Evolutionary conservation across 2,329 filamentous ascomycete species (phyloP).

Genomic region (Hypoxylon sp.): DNA sequence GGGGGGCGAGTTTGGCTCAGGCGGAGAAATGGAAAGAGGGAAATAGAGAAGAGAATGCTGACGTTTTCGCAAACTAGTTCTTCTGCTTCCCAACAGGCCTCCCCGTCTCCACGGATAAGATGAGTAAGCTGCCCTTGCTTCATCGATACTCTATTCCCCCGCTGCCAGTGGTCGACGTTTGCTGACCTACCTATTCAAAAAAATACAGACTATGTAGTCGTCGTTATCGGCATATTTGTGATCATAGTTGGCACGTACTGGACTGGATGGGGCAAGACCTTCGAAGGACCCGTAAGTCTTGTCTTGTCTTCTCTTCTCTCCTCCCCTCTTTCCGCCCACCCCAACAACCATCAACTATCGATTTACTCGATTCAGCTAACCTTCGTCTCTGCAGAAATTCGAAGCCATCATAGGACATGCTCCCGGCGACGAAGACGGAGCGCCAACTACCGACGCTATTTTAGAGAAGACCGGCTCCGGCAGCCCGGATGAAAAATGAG

Average conservation of each 20-base stretch:
- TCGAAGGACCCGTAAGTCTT: constrained; percentile 52
- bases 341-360: background rate
- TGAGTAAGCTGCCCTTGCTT: constrained; percentile 48
- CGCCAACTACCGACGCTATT: background rate
- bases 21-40: background rate
- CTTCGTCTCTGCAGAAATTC: constrained; percentile 46
- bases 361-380: background rate
- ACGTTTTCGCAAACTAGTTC: constrained; percentile 46
- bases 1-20: no score
- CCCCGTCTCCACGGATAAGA: constrained; percentile 51
- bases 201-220: constrained; percentile 56
- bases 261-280: constrained; percentile 49
- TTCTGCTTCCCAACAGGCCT: constrained; percentile 54
- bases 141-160: background rate
- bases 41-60: constrained; percentile 3
- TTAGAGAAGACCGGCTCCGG: constrained; percentile 31
- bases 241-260: constrained; percentile 50
- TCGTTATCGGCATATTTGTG: constrained; percentile 57
- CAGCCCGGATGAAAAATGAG: constrained; percentile 40
- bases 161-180: background rate
- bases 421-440: constrained; percentile 42
- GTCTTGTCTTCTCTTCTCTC: constrained; percentile 20
- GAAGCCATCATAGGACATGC: constrained; percentile 49
- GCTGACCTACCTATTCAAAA: background rate
- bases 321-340: background rate